Evolutionary conservation across 768 basidiomycete genomes (phyloP).

Genomic region (Phlebiopsis flavidoalba): DNA sequence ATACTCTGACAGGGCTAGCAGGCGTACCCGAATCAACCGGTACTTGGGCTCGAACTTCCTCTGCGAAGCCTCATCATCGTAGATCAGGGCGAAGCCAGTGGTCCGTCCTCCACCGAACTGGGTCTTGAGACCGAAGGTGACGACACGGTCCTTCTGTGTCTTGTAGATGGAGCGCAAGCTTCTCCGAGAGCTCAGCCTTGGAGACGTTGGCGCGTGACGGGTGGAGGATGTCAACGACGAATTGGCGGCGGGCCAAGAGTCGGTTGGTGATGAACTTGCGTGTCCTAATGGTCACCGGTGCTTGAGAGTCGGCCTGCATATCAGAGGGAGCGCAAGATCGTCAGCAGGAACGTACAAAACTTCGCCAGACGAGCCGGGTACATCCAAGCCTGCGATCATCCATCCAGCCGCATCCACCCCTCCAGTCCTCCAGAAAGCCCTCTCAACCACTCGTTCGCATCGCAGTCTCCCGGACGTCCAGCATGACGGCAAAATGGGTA

Average conservation of each 20-base stretch:
- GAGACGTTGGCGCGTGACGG: conserved; percentile 94
- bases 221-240: conserved; percentile 92
- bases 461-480: conserved; percentile 12
- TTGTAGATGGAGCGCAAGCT: conserved; percentile 93
- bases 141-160: conserved; percentile 83
- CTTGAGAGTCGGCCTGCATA: conserved; percentile 65
- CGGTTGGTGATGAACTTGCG: conserved; percentile 99
- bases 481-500: conserved; percentile 12
- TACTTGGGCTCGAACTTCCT: conserved; percentile 97
- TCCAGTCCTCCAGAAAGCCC: conserved; percentile 5
- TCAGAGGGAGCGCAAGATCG: conserved; percentile 11
- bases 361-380: conserved; percentile 14
- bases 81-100: conserved; percentile 96
- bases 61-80: conserved; percentile 92
- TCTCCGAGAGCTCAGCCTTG: conserved; percentile 86
- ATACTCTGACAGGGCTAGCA: not conserved
- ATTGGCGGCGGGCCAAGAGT: conserved; percentile 92
- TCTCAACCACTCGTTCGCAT: not conserved
- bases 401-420: conserved; percentile 32
- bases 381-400: conserved; percentile 25
- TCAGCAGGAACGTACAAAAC: conserved; percentile 10
- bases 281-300: conserved; percentile 93
- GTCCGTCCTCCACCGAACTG: conserved; percentile 97
- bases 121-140: conserved; percentile 92
- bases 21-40: conserved; percentile 87